Base-by-base conservation (phyloP, 768 basidiomycete species). In the Kwoniella shandongensis region DNA sequence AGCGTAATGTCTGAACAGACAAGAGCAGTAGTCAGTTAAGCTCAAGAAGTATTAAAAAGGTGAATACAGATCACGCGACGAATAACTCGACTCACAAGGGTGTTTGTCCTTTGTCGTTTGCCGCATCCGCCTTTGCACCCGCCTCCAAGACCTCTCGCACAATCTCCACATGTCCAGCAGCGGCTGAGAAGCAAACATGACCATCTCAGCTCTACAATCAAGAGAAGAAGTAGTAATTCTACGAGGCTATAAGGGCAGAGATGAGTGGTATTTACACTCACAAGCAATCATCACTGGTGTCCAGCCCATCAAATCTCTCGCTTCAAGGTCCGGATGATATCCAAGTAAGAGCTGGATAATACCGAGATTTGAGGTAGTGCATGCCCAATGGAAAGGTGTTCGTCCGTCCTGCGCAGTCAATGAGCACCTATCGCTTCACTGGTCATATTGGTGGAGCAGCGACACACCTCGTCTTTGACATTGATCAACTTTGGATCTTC, bases 381-480 rank as follows among this genome's bases (percentile, higher is more conserved):
- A 70, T 5, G 76, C 75, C 77, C 77, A 78, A 51, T 78, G 77
- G 17, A 77, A 62, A 4, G 77, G 69, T 30, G 77, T 77, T 17
- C 77, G 47, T 4, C 74, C 75, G 47, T 78, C 77, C 77, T 78
- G 30, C 15, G 26, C n/a, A n/a, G n/a, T n/a, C n/a, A n/a, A n/a
- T n/a, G n/a, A n/a, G n/a, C n/a, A n/a, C n/a, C n/a, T n/a, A n/a
- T n/a, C n/a, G n/a, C n/a, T n/a, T n/a, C n/a, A n/a, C n/a, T n/a
- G n/a, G n/a, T n/a, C n/a, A n/a, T n/a, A n/a, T n/a, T n/a, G n/a
- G n/a, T n/a, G n/a, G n/a, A n/a, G n/a, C n/a, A n/a, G n/a, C 11
- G 18, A 62, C 74, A 52, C 32, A 77, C 77, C 1, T 60, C 74
- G 51, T 78, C 77, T 55, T 73, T 71, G 0, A 73, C 51, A 47